phyloP scores from a whole-genome alignment of 768 basidiomycete species.

The Boletus insuetus region DNA sequence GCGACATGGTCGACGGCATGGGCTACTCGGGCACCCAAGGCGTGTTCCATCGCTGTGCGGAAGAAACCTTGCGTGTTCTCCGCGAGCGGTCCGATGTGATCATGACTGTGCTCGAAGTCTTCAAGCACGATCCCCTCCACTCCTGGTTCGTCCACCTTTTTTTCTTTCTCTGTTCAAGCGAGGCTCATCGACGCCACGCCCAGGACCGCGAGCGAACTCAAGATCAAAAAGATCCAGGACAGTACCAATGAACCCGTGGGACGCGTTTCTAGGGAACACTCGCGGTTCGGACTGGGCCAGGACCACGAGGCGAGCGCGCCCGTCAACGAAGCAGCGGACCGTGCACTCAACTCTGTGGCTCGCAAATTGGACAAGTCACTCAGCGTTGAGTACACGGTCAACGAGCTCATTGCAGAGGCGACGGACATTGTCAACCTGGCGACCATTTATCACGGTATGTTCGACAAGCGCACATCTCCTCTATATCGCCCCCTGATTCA shows the following conservation, averaged over 20 bases:
- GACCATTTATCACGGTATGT: slow-evolving; percentile 72
- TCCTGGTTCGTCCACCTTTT: slow-evolving; percentile 60
- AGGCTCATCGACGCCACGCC: not conserved
- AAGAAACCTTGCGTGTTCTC: slow-evolving; percentile 91
- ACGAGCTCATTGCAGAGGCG: slow-evolving; percentile 87
- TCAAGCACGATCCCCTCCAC: slow-evolving; percentile 94
- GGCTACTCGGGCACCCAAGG: slow-evolving; percentile 88
- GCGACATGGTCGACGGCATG: slow-evolving; percentile 92
- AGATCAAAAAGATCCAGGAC: slow-evolving; percentile 64
- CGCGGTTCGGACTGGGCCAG: slow-evolving; percentile 49
- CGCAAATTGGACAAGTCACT: slow-evolving; percentile 81
- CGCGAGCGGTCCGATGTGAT: slow-evolving; percentile 83
- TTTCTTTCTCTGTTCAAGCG: not conserved
- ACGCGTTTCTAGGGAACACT: slow-evolving; percentile 20
- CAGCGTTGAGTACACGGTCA: slow-evolving; percentile 91
- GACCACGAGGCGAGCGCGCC: slow-evolving; percentile 58
- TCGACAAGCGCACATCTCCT: not conserved
- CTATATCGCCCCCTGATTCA: not conserved
- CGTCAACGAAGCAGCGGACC: slow-evolving; percentile 85
- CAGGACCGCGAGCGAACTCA: slow-evolving; percentile 79
- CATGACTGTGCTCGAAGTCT: slow-evolving; percentile 94
- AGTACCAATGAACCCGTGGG: slow-evolving; percentile 28
- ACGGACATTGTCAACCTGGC: slow-evolving; percentile 74
- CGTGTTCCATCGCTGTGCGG: slow-evolving; percentile 92
- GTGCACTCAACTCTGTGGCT: slow-evolving; percentile 76